phyloP scores from a whole-genome alignment of 371 early-diverging fungal species.

The Lichtheimia corymbifera region DNA sequence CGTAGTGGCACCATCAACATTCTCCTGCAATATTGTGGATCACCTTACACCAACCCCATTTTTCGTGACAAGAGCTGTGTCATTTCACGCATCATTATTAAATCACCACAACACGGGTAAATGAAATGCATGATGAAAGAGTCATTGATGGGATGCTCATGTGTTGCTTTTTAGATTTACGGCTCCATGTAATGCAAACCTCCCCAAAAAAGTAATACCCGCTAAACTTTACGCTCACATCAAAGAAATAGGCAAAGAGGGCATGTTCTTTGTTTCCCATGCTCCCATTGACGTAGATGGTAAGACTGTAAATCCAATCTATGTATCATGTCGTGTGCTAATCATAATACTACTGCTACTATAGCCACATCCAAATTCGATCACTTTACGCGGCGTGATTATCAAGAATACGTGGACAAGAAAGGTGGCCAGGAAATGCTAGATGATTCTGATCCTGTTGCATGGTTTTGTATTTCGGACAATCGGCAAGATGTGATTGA shows the following conservation, averaged over 20 bases:
- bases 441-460: conserved; percentile 27
- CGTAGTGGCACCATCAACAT: conserved; percentile 32
- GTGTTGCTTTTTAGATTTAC: conserved; percentile 17
- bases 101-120: conserved; percentile 31
- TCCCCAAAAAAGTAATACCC: no score
- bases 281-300: conserved; percentile 14
- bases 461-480: conserved; percentile 24
- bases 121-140: neutral
- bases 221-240: neutral
- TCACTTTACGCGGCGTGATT: conserved; percentile 15
- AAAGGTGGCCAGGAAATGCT: conserved; percentile 1
- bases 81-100: conserved; percentile 26
- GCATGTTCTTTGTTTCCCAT: conserved; percentile 31
- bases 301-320: neutral
- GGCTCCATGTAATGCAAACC: conserved; percentile 22
- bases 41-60: conserved; percentile 1
- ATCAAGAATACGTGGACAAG: conserved; percentile 8
- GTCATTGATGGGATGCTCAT: no score
- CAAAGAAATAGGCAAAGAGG: conserved; percentile 24
- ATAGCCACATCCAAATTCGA: conserved; percentile 16
- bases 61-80: conserved; percentile 22
- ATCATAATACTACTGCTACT: neutral
- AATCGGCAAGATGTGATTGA: conserved; percentile 17
- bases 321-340: neutral
- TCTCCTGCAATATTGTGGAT: conserved; percentile 22